These are phyloP conservation scores for Solanum acaule DNA, from an alignment of 257 asterid genomes.

Conservation along the genomic window DNA sequence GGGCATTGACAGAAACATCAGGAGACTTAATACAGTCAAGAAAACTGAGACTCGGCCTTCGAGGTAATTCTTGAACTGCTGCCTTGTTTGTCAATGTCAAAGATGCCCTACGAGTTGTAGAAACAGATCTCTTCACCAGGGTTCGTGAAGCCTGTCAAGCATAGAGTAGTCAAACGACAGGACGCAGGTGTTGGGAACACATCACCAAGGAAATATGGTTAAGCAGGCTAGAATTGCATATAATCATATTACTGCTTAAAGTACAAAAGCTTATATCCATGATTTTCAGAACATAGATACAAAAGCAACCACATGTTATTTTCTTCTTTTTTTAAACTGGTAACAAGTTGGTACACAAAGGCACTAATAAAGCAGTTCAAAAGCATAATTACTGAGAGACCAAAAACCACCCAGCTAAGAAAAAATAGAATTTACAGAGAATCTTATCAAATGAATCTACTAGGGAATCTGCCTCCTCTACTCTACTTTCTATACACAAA, in stretches of 20 bases:
- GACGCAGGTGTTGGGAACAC: neutral
- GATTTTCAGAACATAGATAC: neutral
- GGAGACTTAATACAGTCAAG: slow-evolving; percentile 43
- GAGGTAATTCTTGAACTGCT: slow-evolving; percentile 23
- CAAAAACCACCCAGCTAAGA: neutral
- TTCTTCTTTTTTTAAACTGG: neutral
- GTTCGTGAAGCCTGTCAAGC: slow-evolving; percentile 49
- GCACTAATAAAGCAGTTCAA: neutral
- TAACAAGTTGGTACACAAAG: neutral
- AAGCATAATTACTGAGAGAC: neutral
- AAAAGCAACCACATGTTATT: neutral
- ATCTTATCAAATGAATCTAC: neutral
- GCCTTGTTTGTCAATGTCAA: slow-evolving; percentile 49
- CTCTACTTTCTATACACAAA: neutral
- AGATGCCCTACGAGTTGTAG: slow-evolving; percentile 60
- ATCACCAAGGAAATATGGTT: neutral
- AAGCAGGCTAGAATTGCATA: neutral
- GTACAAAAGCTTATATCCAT: neutral
- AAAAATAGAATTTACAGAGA: neutral
- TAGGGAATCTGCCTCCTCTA: neutral
- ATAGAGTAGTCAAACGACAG: neutral
- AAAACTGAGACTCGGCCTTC: slow-evolving; percentile 30
- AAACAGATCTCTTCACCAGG: slow-evolving; percentile 37
- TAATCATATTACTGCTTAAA: neutral
- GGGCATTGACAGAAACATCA: slow-evolving; percentile 76